Evolutionary conservation across 2,329 filamentous ascomycete genomes (phyloP), one percentile per base, ranked within the genome.

Genomic region (Trichoderma endophyticum): DNA sequence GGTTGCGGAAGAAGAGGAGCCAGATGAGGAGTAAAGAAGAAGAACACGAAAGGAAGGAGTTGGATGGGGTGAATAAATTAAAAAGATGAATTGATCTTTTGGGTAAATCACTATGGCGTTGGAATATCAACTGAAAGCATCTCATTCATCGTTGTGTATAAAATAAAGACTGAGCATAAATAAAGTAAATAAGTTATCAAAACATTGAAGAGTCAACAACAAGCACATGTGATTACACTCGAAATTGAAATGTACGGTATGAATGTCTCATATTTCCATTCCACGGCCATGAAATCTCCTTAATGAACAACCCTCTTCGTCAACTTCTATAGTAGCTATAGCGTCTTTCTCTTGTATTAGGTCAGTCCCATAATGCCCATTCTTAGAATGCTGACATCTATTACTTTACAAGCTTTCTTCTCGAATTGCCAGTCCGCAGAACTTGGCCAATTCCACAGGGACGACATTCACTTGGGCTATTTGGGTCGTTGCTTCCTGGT

Each of bases 1-100:
- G 85, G 83, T 87, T 74, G 84, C 84, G 24, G 86, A 87, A 75
- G 84, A 86, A 39, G 85, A 86, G 24, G 85, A 87, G 69, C 81
- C 81, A 48, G 85, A 85, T 14, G 85, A 86, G 66, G 84, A 86
- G 78, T 85, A 80, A 77, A 73, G 65, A 71, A 62, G 15, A 56
- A 61, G 6, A 32, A 61, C 26, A 67, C 5, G 32, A 60, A 30
- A 30, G 4, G 26, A 30, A 30, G n/a, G 56, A 59, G 4, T 32
- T 32, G 56, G 28, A n/a, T 59, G 56, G 57, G 26, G 73, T 30
- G 39, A 70, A 61, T 32, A 32, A 15, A n/a, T n/a, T 3, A 59
- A 62, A 26, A 56, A 70, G 39, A 43, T 64, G 32, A 67, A 18
- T 6, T 54, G 12, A 57, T 69, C n/a, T 54, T 32, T 57, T 28